Conservation (phyloP, 306 rosid species). For the Canavalia ensiformis region DNA sequence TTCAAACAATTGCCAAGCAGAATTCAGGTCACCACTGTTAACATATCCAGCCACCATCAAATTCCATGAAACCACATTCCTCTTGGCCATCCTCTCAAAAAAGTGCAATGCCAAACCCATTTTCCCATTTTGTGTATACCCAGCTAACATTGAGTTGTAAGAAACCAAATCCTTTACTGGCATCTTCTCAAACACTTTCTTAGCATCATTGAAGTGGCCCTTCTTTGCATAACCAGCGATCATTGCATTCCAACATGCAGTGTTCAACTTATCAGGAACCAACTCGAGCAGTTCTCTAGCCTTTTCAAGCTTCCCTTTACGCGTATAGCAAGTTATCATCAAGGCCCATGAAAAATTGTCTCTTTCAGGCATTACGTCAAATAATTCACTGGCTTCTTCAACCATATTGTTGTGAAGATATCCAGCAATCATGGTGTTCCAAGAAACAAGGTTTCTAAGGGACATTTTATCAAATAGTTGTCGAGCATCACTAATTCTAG, state of each 20-base stretch:
- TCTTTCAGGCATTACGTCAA: constrained; percentile 68
- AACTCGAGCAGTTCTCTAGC: constrained; percentile 71
- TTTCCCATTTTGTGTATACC: constrained; percentile 78
- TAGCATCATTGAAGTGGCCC: constrained; percentile 68
- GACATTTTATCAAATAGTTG: constrained; percentile 75
- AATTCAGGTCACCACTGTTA: constrained; percentile 65
- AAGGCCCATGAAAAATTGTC: constrained; percentile 81
- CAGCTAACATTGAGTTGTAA: constrained; percentile 79
- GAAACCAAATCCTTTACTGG: constrained; percentile 75
- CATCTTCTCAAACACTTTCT: constrained; percentile 71
- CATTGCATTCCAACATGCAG: constrained; percentile 83
- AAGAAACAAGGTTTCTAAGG: constrained; percentile 70
- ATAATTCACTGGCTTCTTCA: constrained; percentile 66
- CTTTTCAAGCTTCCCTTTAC: constrained; percentile 68
- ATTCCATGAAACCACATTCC: constrained; percentile 82
- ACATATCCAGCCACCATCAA: constrained; percentile 79
- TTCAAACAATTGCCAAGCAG: constrained; percentile 74
- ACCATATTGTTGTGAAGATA: constrained; percentile 69
- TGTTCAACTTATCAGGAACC: constrained; percentile 74
- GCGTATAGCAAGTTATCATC: constrained; percentile 78
- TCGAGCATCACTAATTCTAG: constrained; percentile 70
- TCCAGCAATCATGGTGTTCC: constrained; percentile 85
- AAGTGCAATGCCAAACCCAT: constrained; percentile 65
- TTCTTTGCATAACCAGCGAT: constrained; percentile 82
- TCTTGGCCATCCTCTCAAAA: constrained; percentile 71